Evolutionary conservation across 1,284 basidiomycete genomes (phyloP).

Genomic region (Puccinia coronata): DNA sequence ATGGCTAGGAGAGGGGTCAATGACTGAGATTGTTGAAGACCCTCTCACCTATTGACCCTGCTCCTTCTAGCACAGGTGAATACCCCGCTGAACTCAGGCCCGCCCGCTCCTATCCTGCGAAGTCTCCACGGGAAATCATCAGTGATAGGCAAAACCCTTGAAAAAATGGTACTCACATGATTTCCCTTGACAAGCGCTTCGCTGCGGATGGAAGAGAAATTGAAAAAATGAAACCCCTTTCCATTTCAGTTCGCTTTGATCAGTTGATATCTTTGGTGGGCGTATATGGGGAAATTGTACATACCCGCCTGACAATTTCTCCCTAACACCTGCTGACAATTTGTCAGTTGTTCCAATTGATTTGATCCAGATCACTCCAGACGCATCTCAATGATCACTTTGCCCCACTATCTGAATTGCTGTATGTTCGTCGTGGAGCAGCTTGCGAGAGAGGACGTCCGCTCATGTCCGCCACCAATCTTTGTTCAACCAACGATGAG

Average conservation of each 20-base stretch:
- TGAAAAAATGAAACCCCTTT: conserved; percentile 76
- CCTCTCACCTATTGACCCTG: conserved; percentile 96
- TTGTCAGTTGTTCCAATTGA: conserved; percentile 45
- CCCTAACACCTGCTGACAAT: conserved; percentile 36
- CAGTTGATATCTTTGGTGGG: too few species aligned
- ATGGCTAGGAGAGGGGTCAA: too few species aligned
- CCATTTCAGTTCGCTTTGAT: background rate
- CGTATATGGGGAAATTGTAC: too few species aligned
- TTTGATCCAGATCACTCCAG: conserved; percentile 60
- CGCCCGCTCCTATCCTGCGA: conserved; percentile 92
- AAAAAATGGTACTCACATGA: conserved; percentile 99
- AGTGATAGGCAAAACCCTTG: conserved; percentile 98
- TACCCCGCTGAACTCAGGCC: conserved; percentile 92
- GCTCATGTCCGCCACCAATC: conserved; percentile 90
- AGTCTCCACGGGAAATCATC: conserved; percentile 91
- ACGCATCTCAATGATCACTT: conserved; percentile 99
- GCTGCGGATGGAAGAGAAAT: conserved; percentile 95
- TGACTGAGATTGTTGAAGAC: conserved; percentile 95
- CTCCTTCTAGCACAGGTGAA: conserved; percentile 97
- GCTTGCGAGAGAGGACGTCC: conserved; percentile 97
- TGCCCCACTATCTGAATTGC: conserved; percentile 94
- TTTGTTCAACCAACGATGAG: conserved; percentile 96
- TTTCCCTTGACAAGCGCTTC: conserved; percentile 95
- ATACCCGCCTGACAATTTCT: too few species aligned
- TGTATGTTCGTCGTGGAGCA: conserved; percentile 96